Evolutionary conservation across 805 yeast species (phyloP).

Genomic region (Tetrapisispora iriomotensis): DNA sequence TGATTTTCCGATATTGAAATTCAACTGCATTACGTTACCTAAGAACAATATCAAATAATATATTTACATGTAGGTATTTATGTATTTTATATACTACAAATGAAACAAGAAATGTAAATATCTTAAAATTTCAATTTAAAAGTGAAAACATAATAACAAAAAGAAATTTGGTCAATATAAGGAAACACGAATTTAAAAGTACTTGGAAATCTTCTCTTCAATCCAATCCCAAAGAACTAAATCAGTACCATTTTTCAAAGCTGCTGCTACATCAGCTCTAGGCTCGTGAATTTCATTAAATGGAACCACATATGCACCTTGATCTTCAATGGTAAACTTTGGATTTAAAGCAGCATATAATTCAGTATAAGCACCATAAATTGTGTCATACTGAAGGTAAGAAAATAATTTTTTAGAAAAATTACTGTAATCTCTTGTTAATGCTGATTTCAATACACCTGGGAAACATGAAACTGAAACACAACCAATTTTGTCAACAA

Average conservation of each 20-base stretch:
- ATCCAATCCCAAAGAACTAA: conserved; percentile 22
- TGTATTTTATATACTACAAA: too few species aligned
- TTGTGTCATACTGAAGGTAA: conserved; percentile 11
- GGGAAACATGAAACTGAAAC: conserved; percentile 30
- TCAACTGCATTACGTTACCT: too few species aligned
- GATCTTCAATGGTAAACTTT: conserved; percentile 15
- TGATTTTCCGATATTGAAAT: too few species aligned
- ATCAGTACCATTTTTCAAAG: conserved; percentile 21
- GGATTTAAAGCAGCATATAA: conserved; percentile 31
- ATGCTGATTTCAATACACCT: conserved; percentile 26
- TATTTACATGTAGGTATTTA: too few species aligned
- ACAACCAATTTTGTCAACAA: conserved; percentile 18
- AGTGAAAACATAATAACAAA: too few species aligned
- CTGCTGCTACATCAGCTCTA: conserved; percentile 19
- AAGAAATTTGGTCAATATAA: too few species aligned
- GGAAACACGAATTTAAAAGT: too few species aligned
- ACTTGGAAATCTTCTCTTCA: conserved; percentile 9
- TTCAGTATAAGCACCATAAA: conserved; percentile 31
- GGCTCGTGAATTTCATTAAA: conserved; percentile 27
- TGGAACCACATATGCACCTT: conserved; percentile 30
- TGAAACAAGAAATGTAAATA: too few species aligned
- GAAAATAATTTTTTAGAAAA: conserved; percentile 4
- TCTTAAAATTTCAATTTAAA: too few species aligned
- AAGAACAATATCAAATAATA: too few species aligned
- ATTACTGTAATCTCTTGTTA: conserved; percentile 17